Conservation (phyloP, 2,329 filamentous ascomycete genomes). For the Blastomyces gilchristii region DNA sequence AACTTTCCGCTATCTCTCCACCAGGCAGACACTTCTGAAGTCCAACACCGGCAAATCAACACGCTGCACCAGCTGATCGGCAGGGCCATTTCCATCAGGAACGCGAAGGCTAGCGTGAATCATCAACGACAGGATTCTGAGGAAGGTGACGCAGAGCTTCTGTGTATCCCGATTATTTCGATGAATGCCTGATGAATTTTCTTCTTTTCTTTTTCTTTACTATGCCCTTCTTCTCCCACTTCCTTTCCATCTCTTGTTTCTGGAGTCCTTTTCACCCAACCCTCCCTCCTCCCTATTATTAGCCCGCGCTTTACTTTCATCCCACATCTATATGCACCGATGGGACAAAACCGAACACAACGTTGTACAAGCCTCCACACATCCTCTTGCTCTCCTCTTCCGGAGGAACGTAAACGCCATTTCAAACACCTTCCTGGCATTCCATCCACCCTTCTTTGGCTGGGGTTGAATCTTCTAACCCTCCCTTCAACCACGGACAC, state of each 20-base stretch:
- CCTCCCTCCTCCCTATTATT: not conserved
- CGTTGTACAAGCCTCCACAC: not conserved
- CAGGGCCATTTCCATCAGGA: conserved; percentile 10
- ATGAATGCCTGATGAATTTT: conserved; percentile 12
- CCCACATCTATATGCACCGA: not conserved
- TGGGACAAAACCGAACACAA: not conserved
- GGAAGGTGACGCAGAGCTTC: conserved; percentile 2
- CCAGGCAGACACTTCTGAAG: conserved; percentile 3
- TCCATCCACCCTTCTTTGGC: not conserved
- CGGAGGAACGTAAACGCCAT: not conserved
- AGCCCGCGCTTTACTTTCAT: not conserved
- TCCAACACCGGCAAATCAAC: conserved; percentile 13
- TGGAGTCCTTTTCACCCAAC: not conserved
- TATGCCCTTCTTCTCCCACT: not conserved
- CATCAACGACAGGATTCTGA: not conserved
- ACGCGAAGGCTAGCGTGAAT: conserved; percentile 1
- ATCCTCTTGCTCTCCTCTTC: not conserved
- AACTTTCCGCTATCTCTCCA: not conserved
- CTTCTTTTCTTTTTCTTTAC: not conserved
- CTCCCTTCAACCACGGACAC: not conserved
- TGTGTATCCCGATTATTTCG: conserved; percentile 14
- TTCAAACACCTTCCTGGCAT: not conserved
- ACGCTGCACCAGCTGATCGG: conserved; percentile 15
- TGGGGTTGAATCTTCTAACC: not conserved
- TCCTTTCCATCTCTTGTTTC: too few species aligned